Conservation (phyloP, 352 stramenopile genomes). For the Globisporangium abappressorium region DNA sequence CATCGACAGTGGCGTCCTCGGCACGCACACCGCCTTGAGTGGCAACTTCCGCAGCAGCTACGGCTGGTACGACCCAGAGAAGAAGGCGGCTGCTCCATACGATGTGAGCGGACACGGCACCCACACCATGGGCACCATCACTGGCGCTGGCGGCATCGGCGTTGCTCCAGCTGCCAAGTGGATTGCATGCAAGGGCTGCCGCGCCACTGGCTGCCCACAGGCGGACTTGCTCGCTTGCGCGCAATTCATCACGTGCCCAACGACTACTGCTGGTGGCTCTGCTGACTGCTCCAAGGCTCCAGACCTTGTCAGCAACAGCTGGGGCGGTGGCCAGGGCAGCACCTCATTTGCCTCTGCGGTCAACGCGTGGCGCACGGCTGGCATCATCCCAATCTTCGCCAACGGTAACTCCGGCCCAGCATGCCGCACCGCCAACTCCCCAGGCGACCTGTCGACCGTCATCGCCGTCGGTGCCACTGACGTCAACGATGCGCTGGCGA, state of each 20-base stretch:
- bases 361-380: conserved; percentile 22
- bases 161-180: conserved; percentile 45
- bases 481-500: conserved; percentile 19
- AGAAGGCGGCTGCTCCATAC: conserved; percentile 24
- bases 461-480: conserved; percentile 28
- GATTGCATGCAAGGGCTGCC: conserved; percentile 53
- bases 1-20: conserved; percentile 8
- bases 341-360: conserved; percentile 19
- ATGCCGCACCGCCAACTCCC: conserved; percentile 22
- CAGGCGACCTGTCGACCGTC: conserved; percentile 22
- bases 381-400: conserved; percentile 33
- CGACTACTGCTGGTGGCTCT: conserved; percentile 15
- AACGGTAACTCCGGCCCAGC: conserved; percentile 26
- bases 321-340: conserved; percentile 23
- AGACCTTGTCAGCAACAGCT: conserved; percentile 37
- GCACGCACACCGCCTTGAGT: not conserved
- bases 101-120: conserved; percentile 48
- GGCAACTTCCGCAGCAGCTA: conserved; percentile 4
- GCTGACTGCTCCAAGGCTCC: conserved; percentile 33
- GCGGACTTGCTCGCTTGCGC: conserved; percentile 22
- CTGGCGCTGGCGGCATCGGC: conserved; percentile 32
- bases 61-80: conserved; percentile 9
- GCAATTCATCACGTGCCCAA: conserved; percentile 34
- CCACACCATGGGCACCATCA: too few relatives aligned
- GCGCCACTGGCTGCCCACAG: conserved; percentile 18